Evolutionary conservation across 2,329 filamentous ascomycete genomes (phyloP).

Genomic region (Escovopsis sp.): DNA sequence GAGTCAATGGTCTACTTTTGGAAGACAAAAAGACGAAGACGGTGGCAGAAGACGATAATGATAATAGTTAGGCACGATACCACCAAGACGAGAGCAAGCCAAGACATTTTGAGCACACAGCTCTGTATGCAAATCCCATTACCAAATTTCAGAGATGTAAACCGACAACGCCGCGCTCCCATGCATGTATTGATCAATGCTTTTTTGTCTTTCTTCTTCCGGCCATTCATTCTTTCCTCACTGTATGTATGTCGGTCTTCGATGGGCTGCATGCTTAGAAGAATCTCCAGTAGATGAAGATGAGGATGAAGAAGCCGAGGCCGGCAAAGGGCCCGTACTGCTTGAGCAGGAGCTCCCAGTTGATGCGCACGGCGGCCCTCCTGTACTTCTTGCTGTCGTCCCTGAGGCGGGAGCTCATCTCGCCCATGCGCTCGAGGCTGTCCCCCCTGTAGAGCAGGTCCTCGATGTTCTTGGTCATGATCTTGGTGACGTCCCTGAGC

Average conservation of each 20-base stretch:
- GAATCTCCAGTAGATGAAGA: slow-evolving; percentile 89
- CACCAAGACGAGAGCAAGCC: background rate
- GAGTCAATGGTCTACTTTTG: too few relatives aligned
- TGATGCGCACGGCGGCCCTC: slow-evolving; percentile 84
- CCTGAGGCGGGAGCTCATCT: slow-evolving; percentile 71
- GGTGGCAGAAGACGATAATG: background rate
- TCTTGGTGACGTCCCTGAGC: slow-evolving; percentile 91
- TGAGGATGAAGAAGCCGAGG: slow-evolving; percentile 64
- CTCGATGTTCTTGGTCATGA: slow-evolving; percentile 99
- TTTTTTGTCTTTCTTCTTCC: too few relatives aligned
- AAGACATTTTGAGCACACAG: background rate
- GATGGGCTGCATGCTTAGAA: slow-evolving; percentile 41
- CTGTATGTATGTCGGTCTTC: background rate
- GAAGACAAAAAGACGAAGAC: background rate
- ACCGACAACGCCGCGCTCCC: too few relatives aligned
- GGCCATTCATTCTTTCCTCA: background rate
- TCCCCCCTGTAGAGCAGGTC: slow-evolving; percentile 91
- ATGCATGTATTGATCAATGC: too few relatives aligned
- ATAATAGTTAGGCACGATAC: background rate
- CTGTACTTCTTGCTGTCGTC: slow-evolving; percentile 94
- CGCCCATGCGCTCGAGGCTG: slow-evolving; percentile 90
- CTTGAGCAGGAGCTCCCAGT: slow-evolving; percentile 93
- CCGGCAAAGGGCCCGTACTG: slow-evolving; percentile 89
- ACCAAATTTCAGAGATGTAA: background rate
- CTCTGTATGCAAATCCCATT: background rate